Evolutionary conservation across 352 stramenopile species (phyloP).

Genomic region (Phytophthora constricta): DNA sequence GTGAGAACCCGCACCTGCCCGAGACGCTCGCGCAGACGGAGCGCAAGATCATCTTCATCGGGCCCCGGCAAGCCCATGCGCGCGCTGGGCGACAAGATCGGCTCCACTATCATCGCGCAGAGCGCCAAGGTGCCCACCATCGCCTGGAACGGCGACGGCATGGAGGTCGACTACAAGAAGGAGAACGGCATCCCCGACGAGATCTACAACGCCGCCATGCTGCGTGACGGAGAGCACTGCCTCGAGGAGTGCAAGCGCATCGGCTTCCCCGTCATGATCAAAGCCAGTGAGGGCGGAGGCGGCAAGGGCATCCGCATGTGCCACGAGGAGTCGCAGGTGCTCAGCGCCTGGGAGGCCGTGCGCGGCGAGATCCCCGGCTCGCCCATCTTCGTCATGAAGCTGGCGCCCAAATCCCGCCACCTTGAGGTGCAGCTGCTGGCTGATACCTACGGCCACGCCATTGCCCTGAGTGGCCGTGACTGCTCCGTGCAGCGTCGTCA

Average conservation of each 20-base stretch:
- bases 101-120: slow-evolving; percentile 99
- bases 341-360: slow-evolving; percentile 96
- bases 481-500: slow-evolving; percentile 99
- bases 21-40: slow-evolving; percentile 91
- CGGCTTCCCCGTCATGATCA: slow-evolving; percentile 99
- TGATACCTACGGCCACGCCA: slow-evolving; percentile 98
- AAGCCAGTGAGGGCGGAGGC: slow-evolving; percentile 98
- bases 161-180: slow-evolving; percentile 93
- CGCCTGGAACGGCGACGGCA: slow-evolving; percentile 97
- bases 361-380: slow-evolving; percentile 98
- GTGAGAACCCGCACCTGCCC: slow-evolving; percentile 98
- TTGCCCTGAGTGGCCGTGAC: slow-evolving; percentile 98
- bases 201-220: slow-evolving; percentile 94
- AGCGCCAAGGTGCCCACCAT: slow-evolving; percentile 99
- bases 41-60: slow-evolving; percentile 98
- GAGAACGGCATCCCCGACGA: slow-evolving; percentile 91
- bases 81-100: slow-evolving; percentile 99
- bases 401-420: slow-evolving; percentile 96
- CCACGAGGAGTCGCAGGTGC: slow-evolving; percentile 90
- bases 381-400: slow-evolving; percentile 99
- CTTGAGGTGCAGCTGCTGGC: slow-evolving; percentile 99
- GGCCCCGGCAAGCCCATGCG: slow-evolving; percentile 98
- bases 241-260: slow-evolving; percentile 94
- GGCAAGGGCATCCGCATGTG: slow-evolving; percentile 99
- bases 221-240: slow-evolving; percentile 93